Conservation (phyloP, 768 basidiomycete species). For the Phylloporus sp. region DNA sequence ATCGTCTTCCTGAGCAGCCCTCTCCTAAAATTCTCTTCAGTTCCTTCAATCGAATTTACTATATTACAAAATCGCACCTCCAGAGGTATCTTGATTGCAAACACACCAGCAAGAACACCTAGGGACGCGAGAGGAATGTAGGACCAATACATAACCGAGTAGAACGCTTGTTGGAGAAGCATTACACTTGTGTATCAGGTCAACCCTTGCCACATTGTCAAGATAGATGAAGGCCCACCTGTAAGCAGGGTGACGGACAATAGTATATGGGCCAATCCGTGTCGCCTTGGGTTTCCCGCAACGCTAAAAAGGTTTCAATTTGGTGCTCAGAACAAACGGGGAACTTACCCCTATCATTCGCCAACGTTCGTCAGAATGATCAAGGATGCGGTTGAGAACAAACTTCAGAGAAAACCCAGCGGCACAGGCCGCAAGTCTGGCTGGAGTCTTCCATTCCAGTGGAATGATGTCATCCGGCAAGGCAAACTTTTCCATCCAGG, state of each 20-base stretch:
- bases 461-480: conserved; percentile 24
- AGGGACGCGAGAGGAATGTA: conserved; percentile 32
- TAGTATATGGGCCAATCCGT: conserved; percentile 32
- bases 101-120: conserved; percentile 19
- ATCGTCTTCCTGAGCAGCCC: conserved; percentile 24
- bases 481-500: conserved; percentile 31
- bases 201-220: not conserved
- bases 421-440: conserved; percentile 29
- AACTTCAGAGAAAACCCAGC: conserved; percentile 19
- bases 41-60: not conserved
- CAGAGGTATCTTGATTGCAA: conserved; percentile 33
- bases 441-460: conserved; percentile 19
- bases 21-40: conserved; percentile 23
- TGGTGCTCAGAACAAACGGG: not conserved
- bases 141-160: conserved; percentile 32
- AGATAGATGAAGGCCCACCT: conserved; percentile 20
- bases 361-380: conserved; percentile 26
- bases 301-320: conserved; percentile 14
- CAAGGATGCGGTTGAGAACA: conserved; percentile 8
- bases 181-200: conserved; percentile 13
- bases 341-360: conserved; percentile 31
- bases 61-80: conserved; percentile 23
- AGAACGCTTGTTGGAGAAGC: conserved; percentile 23
- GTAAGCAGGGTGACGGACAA: conserved; percentile 37
- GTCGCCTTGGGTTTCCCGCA: conserved; percentile 30